A percentile compares a stretch with the other conserved stretches of the same genome.
These are phyloP conservation scores for Amanita exitialis DNA, from an alignment of 768 basidiomycete species.

Conservation along the genomic window DNA sequence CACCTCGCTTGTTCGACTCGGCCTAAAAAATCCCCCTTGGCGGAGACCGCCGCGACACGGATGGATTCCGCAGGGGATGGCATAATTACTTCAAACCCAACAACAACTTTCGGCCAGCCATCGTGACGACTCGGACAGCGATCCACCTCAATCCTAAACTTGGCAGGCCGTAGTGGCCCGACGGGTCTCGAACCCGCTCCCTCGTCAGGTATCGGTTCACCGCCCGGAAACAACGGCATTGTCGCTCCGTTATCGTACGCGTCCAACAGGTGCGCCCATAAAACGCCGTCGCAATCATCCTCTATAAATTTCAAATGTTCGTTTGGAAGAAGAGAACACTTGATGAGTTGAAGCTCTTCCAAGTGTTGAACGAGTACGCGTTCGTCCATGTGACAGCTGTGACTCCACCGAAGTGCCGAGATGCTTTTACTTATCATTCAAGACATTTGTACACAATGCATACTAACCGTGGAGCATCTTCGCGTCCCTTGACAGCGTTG, in stretches of 20 bases:
- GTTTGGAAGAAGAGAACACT: slow-evolving; percentile 51
- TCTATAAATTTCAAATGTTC: slow-evolving; percentile 41
- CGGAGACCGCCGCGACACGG: slow-evolving; percentile 16
- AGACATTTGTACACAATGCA: too few relatives aligned
- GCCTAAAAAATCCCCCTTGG: slow-evolving; percentile 37
- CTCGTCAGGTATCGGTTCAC: background rate
- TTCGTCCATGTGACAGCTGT: background rate
- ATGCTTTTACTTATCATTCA: too few relatives aligned
- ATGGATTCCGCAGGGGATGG: background rate
- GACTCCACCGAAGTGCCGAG: too few relatives aligned
- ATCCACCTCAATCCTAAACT: slow-evolving; percentile 12
- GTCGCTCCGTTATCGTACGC: background rate
- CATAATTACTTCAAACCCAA: slow-evolving; percentile 7
- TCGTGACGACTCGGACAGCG: background rate
- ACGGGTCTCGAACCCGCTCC: background rate
- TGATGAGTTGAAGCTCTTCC: slow-evolving; percentile 51
- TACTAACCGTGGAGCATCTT: too few relatives aligned
- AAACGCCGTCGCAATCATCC: slow-evolving; percentile 15
- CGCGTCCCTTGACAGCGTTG: too few relatives aligned
- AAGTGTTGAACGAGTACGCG: slow-evolving; percentile 11
- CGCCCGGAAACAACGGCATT: background rate
- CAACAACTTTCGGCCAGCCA: slow-evolving; percentile 4
- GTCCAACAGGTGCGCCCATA: slow-evolving; percentile 12
- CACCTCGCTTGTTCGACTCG: slow-evolving; percentile 40
- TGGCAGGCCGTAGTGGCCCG: background rate